These are phyloP conservation scores for Dissophora globulifera DNA, from an alignment of 192 early-diverging fungal genomes.

Conservation along the genomic window DNA sequence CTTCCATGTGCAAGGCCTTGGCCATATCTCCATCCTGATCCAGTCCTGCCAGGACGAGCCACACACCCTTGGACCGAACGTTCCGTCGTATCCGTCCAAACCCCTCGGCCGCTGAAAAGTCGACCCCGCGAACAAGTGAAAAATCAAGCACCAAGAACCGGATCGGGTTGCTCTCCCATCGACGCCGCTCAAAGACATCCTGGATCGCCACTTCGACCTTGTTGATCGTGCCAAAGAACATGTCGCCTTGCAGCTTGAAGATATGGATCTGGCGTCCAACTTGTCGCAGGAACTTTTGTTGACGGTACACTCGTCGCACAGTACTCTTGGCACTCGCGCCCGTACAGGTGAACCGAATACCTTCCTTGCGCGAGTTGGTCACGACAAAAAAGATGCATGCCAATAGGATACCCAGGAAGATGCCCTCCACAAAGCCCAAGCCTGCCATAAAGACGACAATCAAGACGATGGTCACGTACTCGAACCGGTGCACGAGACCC, in stretches of 20 bases:
- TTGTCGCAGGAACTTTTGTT: constrained; percentile 84
- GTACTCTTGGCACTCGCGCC: constrained; percentile 80
- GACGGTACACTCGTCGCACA: constrained; percentile 86
- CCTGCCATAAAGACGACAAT: constrained; percentile 91
- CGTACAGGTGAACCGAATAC: constrained; percentile 72
- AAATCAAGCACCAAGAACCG: constrained; percentile 90
- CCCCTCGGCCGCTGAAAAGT: constrained; percentile 82
- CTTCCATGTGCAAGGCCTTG: constrained; percentile 68
- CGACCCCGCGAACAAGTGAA: constrained; percentile 82
- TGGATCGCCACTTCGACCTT: constrained; percentile 79
- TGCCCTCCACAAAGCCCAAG: constrained; percentile 95
- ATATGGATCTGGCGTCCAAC: constrained; percentile 87
- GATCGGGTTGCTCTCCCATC: constrained; percentile 75
- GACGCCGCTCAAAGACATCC: constrained; percentile 67
- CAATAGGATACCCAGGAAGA: constrained; percentile 89
- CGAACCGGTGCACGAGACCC: constrained; percentile 82
- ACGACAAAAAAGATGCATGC: constrained; percentile 96
- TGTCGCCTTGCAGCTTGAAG: constrained; percentile 90
- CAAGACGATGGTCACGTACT: constrained; percentile 89
- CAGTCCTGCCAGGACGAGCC: constrained; percentile 86
- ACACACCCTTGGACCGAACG: constrained; percentile 72
- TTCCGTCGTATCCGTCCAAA: constrained; percentile 86
- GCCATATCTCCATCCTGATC: constrained; percentile 71
- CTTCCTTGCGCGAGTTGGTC: constrained; percentile 69
- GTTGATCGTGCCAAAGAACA: constrained; percentile 96